Base-by-base conservation (phyloP, 163 green algal genomes). In the Dunaliella salina region DNA sequence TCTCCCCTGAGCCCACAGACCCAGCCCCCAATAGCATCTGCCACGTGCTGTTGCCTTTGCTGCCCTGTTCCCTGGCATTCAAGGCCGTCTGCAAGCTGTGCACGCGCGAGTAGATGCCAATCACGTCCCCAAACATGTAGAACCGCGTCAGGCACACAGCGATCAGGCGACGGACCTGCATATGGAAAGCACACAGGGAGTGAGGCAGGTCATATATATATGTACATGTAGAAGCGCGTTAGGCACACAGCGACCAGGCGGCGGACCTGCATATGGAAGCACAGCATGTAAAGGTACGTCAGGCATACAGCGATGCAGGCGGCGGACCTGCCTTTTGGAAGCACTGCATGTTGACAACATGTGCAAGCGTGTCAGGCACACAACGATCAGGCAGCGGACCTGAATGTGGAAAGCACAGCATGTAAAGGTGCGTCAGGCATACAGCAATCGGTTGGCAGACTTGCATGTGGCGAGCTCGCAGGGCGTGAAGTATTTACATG, bases 211-310 rank as follows among this genome's bases (percentile, higher is more conserved):
- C n/a, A n/a, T n/a, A 86, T 80, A 89, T 97, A 93, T 0, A 92
- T 94, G 18, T 87, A 59, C 0, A 46, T 29, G 82, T 96, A 97
- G 83, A 97, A 86, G 57, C 86, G 89, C 20, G 84, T 88, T 40
- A 97, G 87, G 87, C 91, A 94, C 4, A 85, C 88, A 87, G 87
- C 92, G 32, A 94, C 90, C 11, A 97, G 87, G 15, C 90, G 88
- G 0, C 94, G 93, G 15, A 96, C 92, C 94, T 97, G 90, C 35
- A n/a, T n/a, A n/a, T n/a, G n/a, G n/a, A n/a, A n/a, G n/a, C n/a
- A n/a, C n/a, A n/a, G n/a, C n/a, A n/a, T n/a, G n/a, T n/a, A n/a
- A n/a, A n/a, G n/a, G n/a, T n/a, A n/a, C n/a, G n/a, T n/a, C n/a
- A n/a, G n/a, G n/a, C n/a, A n/a, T n/a, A n/a, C n/a, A n/a, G n/a